Conservation (phyloP, 2,329 filamentous ascomycete genomes). For the Aspergillus felis region DNA sequence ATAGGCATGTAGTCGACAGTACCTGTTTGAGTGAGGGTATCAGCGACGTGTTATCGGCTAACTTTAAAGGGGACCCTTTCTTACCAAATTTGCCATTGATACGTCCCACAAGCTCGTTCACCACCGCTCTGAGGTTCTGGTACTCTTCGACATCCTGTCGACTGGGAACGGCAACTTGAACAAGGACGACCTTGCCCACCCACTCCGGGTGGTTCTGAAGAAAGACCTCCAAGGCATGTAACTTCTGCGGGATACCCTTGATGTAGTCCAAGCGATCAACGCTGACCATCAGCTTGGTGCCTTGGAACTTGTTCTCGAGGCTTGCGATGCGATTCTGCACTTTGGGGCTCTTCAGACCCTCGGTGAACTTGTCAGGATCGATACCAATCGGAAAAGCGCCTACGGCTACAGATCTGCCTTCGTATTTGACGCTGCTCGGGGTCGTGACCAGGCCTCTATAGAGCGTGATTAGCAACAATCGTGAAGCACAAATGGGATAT, state of each 20-base stretch:
- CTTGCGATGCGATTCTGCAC: constrained; percentile 80
- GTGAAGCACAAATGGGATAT: constrained; percentile 5
- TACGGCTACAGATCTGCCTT: constrained; percentile 77
- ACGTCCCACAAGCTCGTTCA: constrained; percentile 89
- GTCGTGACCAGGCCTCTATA: constrained; percentile 57
- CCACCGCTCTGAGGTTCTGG: constrained; percentile 85
- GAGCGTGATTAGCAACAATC: constrained; percentile 1
- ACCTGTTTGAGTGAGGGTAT: constrained; percentile 42
- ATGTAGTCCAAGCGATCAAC: constrained; percentile 95
- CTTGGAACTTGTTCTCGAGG: constrained; percentile 81
- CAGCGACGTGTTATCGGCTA: constrained; percentile 5
- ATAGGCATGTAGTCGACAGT: constrained; percentile 99
- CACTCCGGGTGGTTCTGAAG: constrained; percentile 91
- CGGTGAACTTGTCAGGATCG: constrained; percentile 89
- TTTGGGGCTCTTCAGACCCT: constrained; percentile 73
- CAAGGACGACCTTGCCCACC: constrained; percentile 91
- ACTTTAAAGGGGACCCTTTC: not conserved
- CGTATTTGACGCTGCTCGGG: constrained; percentile 84
- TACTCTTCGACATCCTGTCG: constrained; percentile 94
- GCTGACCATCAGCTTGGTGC: constrained; percentile 89
- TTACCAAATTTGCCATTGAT: constrained; percentile 71
- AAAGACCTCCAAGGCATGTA: constrained; percentile 91
- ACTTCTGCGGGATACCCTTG: constrained; percentile 93
- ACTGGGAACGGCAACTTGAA: constrained; percentile 89
- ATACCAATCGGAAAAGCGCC: constrained; percentile 95